Evolutionary conservation across 768 basidiomycete species (phyloP).

Genomic region (Nidularia sp.): DNA sequence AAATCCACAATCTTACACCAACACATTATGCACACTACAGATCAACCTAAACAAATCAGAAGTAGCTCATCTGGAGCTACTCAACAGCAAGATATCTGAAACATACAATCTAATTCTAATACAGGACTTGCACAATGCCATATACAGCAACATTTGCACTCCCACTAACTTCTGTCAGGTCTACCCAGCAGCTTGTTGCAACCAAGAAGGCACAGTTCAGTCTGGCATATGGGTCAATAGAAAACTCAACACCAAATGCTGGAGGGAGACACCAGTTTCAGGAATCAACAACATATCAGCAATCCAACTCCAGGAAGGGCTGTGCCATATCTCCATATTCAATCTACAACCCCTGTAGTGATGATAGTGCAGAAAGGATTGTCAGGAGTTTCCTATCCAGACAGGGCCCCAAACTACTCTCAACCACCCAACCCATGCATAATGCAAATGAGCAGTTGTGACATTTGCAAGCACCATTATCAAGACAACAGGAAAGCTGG

Average conservation of each 20-base stretch:
- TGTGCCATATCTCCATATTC: slow-evolving; percentile 14
- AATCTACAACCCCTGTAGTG: slow-evolving; percentile 19
- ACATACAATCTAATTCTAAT: too few species aligned
- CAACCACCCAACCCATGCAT: slow-evolving; percentile 18
- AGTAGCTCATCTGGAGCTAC: too few species aligned
- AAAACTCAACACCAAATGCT: slow-evolving; percentile 7
- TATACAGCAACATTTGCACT: too few species aligned
- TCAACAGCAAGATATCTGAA: too few species aligned
- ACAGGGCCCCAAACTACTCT: background rate
- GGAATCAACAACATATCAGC: slow-evolving; percentile 17
- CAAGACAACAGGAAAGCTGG: slow-evolving; percentile 19
- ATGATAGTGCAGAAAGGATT: slow-evolving; percentile 1
- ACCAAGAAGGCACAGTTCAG: slow-evolving; percentile 1
- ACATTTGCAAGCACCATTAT: slow-evolving; percentile 8
- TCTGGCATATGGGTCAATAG: slow-evolving; percentile 18
- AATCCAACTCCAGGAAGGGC: slow-evolving; percentile 10
- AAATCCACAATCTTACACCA: too few species aligned
- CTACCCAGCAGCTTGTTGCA: slow-evolving; percentile 7
- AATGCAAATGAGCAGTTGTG: slow-evolving; percentile 5
- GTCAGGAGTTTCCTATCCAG: slow-evolving; percentile 1
- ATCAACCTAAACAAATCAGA: too few species aligned
- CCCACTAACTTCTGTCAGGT: too few species aligned
- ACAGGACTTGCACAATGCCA: too few species aligned
- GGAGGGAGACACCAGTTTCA: slow-evolving; percentile 12
- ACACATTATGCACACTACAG: too few species aligned